A percentile compares a stretch with the other conserved stretches of the same genome.
These are phyloP conservation scores for Dactylella cylindrospora DNA, from an alignment of 2,329 filamentous ascomycete genomes.

Conservation along the genomic window DNA sequence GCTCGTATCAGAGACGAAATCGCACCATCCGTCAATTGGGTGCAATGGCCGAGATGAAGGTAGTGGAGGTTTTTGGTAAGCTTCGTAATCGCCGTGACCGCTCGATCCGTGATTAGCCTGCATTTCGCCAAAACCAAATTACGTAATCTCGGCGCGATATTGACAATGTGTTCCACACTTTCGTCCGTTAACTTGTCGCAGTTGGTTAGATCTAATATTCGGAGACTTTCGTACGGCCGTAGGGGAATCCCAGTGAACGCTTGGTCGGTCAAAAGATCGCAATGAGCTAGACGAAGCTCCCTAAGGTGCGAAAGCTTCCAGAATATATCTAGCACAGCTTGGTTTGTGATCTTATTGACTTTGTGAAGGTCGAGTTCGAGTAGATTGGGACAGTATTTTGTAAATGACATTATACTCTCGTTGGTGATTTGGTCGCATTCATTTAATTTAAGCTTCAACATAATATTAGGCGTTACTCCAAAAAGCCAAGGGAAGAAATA, in stretches of 20 bases:
- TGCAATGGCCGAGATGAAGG: constrained; percentile 91
- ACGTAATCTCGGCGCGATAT: constrained; percentile 79
- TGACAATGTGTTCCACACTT: constrained; percentile 83
- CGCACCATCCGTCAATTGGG: constrained; percentile 83
- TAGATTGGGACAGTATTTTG: constrained; percentile 83
- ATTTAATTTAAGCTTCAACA: constrained; percentile 80
- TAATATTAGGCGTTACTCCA: constrained; percentile 51
- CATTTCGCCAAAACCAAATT: constrained; percentile 96
- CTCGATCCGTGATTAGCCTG: constrained; percentile 82
- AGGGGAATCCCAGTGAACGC: constrained; percentile 76
- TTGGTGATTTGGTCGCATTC: constrained; percentile 84
- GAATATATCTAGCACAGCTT: constrained; percentile 78
- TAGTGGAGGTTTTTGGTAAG: constrained; percentile 96
- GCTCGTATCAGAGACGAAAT: constrained; percentile 78
- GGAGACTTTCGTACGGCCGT: constrained; percentile 77
- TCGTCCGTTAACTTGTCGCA: constrained; percentile 81
- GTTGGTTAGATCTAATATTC: constrained; percentile 90
- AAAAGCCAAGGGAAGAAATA: background rate
- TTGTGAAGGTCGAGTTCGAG: constrained; percentile 94
- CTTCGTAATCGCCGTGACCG: constrained; percentile 75
- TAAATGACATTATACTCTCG: constrained; percentile 78
- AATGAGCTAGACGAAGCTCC: constrained; percentile 83
- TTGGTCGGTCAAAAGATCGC: constrained; percentile 78
- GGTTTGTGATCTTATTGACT: constrained; percentile 77
- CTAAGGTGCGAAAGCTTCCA: constrained; percentile 78